Evolutionary conservation across 2,329 filamentous ascomycete species (phyloP), one percentile per base, ranked within the genome.

Genomic region (Salinomyces thailandicus): DNA sequence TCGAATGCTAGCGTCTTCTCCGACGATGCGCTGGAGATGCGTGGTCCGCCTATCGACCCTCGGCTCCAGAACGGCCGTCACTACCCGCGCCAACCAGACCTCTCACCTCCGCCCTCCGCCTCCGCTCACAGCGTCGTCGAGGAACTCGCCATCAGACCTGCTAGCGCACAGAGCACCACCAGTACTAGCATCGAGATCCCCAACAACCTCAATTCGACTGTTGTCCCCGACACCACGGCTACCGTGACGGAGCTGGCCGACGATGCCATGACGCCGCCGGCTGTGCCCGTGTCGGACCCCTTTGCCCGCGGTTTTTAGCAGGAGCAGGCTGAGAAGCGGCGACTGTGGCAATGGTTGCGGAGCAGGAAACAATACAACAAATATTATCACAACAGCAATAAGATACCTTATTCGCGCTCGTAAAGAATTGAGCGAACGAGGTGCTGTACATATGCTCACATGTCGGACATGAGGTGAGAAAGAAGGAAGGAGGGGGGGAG

Each of bases 21-120:
- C 11, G 36, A 37, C 14, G 37, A 43, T n/a, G 31, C 33, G 16
- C n/a, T 31, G 17, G 30, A 29, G 31, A 33, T 31, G 14, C 7
- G 13, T 4, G 6, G 15, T 31, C 17, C 30, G 5, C 27, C 3
- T 18, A 18, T 24, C 20, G 20, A 24, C 20, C 20, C 20, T 24
- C 20, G 7, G 7, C 20, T 24, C 7, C 7, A 24, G 20, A 24
- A n/a, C n/a, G 20, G n/a, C 20, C 20, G 7, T 24, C 7, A 7
- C n/a, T 7, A 24, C 7, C 7, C 20, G 20, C 20, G 20, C 20
- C 20, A 24, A n/a, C 20, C 20, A 24, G 7, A 24, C 7, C 7
- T 24, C 7, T 30, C 27, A 5, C 11, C 15, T 9, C 14, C 27
- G 11, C 8, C 8, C 8, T 15, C 8, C 8, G 27, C 27, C 13